Base-by-base conservation (phyloP, 2,329 filamentous ascomycete genomes). In the Epichloe amarillans region DNA sequence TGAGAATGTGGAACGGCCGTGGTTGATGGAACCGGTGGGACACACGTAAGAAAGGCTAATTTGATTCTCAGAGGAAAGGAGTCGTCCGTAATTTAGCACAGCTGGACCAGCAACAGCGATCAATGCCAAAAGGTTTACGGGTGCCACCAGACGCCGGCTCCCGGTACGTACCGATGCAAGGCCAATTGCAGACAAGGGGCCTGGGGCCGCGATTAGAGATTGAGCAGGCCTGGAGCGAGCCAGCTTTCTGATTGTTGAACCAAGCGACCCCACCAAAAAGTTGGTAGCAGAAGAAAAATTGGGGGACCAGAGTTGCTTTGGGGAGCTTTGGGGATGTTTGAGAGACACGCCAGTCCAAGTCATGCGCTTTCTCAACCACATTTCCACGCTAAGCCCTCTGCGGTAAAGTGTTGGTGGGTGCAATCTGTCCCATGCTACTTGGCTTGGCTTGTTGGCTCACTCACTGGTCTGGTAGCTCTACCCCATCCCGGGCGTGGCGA, bases 211-310 rank as follows among this genome's bases (percentile, higher is more conserved):
- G 58, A 62, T 45, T 45, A 30, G 36, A 50, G 26, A 26, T 45
- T 49, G 17, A 56, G 57, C 58, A 56, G 46, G 46, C 50, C 50
- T 10, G 8, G 36, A 19, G 37, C 33, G 36, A 19, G 37, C 33
- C 48, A 54, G 42, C 52, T 50, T 56, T 50, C 60, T 57, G 62
- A 65, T 66, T 66, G 64, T 66, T 66, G 64, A 66, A 66, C 63
- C 49, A 41, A 57, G 49, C n/a, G 23, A 62, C 56, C 63, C 64
- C 64, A 66, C 64, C 59, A 60, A 56, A 60, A 60, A 60, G 54
- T 60, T 57, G 57, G 58, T 54, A 58, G 53, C 48, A 58, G 15
- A 58, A 55, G 63, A 64, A 62, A 62, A 62, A 60, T 64, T 62
- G 63, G 64, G 64, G 64, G 61, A 61, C 55, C 55, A 56, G 17